Evolutionary conservation across 2,329 filamentous ascomycete species (phyloP), one percentile per base, ranked within the genome.

Genomic region (Ascochyta rabiei): DNA sequence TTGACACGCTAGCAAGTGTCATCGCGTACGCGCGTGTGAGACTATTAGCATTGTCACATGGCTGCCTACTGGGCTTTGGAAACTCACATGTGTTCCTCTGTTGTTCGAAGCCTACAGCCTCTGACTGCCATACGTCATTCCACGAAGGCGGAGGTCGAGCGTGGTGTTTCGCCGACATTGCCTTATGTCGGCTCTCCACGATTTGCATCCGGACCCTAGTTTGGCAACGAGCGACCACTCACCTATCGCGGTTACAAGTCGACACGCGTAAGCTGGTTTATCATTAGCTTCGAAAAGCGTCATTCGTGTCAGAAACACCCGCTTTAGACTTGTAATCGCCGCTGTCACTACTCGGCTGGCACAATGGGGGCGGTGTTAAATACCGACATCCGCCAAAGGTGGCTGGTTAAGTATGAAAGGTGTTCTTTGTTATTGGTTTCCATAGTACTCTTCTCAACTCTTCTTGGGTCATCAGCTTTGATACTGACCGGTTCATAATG

Each of bases 131-230:
- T 1, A n/a, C 23, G 19, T 42, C 46, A 47, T 42, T 33, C 21
- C 24, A 40, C 3, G 37, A 52, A 33, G 49, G 67, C 67, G 65
- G 67, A 28, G 56, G 41, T 66, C 61, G 23, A 39, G n/a, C n/a
- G 26, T 41, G 23, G 10, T 46, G 54, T 66, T 64, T 60, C 58
- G 56, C 69, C 70, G 70, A 70, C 57, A 57, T 63, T 39, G 54
- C 30, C 48, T 46, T 23, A n/a, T 46, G 39, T 55, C 68, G 70
- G 70, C 70, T 73, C 70, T 72, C 70, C 70, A 59, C 59, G 35
- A 58, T 51, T 21, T 53, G 26, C 57, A 41, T 42, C 62, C 61
- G 59, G 53, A 16, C 33, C 55, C 19, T 59, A 61, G 52, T 49
- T 26, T 45, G 16, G 24, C 39, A 37, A 46, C 52, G 26, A 53